Conservation (phyloP, 2,329 filamentous ascomycete species). For the Trichocomaceae sp. region DNA sequence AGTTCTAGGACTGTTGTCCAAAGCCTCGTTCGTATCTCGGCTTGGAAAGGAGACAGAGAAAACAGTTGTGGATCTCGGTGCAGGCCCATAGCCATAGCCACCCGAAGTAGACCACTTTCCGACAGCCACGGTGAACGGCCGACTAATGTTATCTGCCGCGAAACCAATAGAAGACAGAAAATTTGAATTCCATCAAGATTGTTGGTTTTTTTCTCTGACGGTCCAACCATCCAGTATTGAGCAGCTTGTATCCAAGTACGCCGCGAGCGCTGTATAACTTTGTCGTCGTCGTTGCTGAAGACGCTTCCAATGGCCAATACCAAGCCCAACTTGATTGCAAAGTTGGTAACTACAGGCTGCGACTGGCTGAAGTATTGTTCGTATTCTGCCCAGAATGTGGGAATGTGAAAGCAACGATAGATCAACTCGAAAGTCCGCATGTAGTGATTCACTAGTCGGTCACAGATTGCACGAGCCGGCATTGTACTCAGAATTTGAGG, state of each 20-base stretch:
- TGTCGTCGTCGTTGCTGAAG: slow-evolving; percentile 14
- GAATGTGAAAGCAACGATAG: slow-evolving; percentile 35
- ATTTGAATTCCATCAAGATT: slow-evolving; percentile 30
- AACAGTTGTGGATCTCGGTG: slow-evolving; percentile 38
- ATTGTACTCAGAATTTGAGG: slow-evolving; percentile 7
- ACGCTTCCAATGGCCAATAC: slow-evolving; percentile 28
- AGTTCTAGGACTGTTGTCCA: slow-evolving; percentile 54
- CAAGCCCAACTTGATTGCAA: slow-evolving; percentile 26
- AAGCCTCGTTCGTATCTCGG: slow-evolving; percentile 47
- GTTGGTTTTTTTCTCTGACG: slow-evolving; percentile 25
- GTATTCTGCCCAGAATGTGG: slow-evolving; percentile 33
- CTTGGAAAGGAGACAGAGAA: slow-evolving; percentile 34
- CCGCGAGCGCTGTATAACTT: slow-evolving; percentile 9
- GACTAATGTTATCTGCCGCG: slow-evolving; percentile 24
- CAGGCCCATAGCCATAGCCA: slow-evolving; percentile 49
- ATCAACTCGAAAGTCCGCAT: slow-evolving; percentile 34
- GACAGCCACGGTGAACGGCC: slow-evolving; percentile 35
- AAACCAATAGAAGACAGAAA: slow-evolving; percentile 27
- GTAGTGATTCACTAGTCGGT: slow-evolving; percentile 29
- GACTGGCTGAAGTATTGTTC: slow-evolving; percentile 30
- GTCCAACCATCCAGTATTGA: slow-evolving; percentile 32
- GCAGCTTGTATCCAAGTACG: slow-evolving; percentile 28
- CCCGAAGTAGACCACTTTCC: slow-evolving; percentile 45
- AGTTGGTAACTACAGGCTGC: slow-evolving; percentile 13
- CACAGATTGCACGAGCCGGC: not conserved